Evolutionary conservation across 306 rosid genomes (phyloP).

Genomic region (Hippophae gyantsensis): DNA sequence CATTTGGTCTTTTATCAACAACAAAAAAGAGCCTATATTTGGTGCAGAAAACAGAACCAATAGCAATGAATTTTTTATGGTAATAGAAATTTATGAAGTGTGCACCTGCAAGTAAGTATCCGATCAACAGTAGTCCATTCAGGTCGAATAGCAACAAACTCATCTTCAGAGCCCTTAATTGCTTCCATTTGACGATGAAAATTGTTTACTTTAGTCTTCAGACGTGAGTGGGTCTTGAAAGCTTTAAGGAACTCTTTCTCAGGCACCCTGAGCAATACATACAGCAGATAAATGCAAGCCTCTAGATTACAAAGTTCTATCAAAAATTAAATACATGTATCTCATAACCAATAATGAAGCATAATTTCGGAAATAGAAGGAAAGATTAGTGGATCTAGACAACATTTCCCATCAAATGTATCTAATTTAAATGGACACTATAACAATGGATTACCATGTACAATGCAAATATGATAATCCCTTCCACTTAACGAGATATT

Average conservation of each 20-base stretch:
- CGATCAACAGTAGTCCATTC: slow-evolving; percentile 99
- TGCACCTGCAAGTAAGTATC: slow-evolving; percentile 84
- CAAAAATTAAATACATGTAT: not conserved
- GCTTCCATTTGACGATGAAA: slow-evolving; percentile 76
- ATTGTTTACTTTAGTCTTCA: slow-evolving; percentile 68
- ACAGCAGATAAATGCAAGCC: slow-evolving; percentile 21
- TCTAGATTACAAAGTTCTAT: slow-evolving; percentile 13
- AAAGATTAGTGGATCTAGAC: not conserved
- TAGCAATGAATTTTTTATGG: slow-evolving; percentile 6
- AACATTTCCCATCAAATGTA: not conserved
- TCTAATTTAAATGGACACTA: not conserved
- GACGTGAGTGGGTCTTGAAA: slow-evolving; percentile 76
- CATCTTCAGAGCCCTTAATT: slow-evolving; percentile 69
- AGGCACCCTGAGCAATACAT: slow-evolving; percentile 55
- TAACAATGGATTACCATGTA: slow-evolving; percentile 52
- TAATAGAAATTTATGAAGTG: slow-evolving; percentile 13
- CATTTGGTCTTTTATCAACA: too few species aligned
- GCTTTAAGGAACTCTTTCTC: slow-evolving; percentile 96
- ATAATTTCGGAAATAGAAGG: not conserved
- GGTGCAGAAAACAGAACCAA: slow-evolving; percentile 10
- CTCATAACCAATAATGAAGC: too few species aligned
- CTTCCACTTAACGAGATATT: slow-evolving; percentile 98
- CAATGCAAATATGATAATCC: slow-evolving; percentile 86
- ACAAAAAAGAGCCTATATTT: not conserved
- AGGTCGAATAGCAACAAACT: slow-evolving; percentile 84